Percentiles rank a stretch among this genome's conserved stretches.
Conservation (phyloP, 495 filamentous ascomycete species). For the Bathelium albidoporum region DNA sequence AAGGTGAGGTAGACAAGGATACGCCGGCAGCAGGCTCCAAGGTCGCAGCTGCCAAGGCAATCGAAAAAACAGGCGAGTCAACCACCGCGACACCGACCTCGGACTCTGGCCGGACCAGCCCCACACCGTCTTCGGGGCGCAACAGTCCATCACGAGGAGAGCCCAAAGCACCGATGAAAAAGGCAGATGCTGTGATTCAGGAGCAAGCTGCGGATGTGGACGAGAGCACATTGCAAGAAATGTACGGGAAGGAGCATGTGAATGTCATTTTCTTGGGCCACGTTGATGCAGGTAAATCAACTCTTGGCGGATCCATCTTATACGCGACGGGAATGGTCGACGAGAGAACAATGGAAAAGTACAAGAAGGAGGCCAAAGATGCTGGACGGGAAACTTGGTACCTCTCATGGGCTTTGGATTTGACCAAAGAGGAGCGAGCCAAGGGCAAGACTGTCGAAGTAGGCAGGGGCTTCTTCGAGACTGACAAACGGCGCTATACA, state of each 20-base stretch:
- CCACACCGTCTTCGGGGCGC: slow-evolving; percentile 66
- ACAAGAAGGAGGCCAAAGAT: slow-evolving; percentile 92
- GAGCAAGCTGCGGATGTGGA: slow-evolving; percentile 86
- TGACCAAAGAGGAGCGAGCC: slow-evolving; percentile 87
- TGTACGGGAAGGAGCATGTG: slow-evolving; percentile 97
- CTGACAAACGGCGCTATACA: slow-evolving; percentile 76
- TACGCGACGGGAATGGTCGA: slow-evolving; percentile 97
- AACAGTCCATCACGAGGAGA: slow-evolving; percentile 52
- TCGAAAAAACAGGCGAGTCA: slow-evolving; percentile 62
- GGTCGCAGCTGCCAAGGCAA: slow-evolving; percentile 67
- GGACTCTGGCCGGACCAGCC: slow-evolving; percentile 57
- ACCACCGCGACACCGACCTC: slow-evolving; percentile 34
- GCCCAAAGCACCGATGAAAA: slow-evolving; percentile 46
- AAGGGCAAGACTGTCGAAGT: slow-evolving; percentile 99
- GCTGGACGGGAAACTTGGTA: slow-evolving; percentile 98
- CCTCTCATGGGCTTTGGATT: slow-evolving; percentile 91
- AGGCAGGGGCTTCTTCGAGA: slow-evolving; percentile 92
- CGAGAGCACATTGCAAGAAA: slow-evolving; percentile 80
- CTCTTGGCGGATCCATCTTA: slow-evolving; percentile 82
- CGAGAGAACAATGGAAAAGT: slow-evolving; percentile 95
- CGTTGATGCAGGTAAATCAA: slow-evolving; percentile 96
- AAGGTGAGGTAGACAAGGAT: slow-evolving; percentile 43
- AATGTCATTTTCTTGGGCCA: slow-evolving; percentile 98
- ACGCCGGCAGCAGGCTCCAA: slow-evolving; percentile 53
- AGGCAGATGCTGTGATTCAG: slow-evolving; percentile 73